Base-by-base conservation (phyloP, 495 filamentous ascomycete species). In the Cryomyces minteri region DNA sequence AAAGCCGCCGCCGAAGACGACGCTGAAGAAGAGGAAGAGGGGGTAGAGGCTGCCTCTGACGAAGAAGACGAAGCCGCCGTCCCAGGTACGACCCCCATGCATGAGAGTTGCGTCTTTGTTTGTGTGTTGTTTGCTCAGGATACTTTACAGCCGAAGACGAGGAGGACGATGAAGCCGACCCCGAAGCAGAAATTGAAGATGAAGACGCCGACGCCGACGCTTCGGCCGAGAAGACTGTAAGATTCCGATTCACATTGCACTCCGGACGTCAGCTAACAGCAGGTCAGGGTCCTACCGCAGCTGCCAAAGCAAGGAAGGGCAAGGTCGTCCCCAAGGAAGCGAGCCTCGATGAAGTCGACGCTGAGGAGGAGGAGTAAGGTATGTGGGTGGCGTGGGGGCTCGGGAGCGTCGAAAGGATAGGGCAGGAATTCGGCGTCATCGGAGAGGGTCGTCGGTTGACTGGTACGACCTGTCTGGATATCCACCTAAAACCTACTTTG, bases 321-420 rank as follows among this genome's bases (percentile, higher is more conserved):
- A 51, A 44, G 6, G 45, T 18, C 0, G 47, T 50, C 14, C 48
- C 51, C 5, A 56, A 52, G 48, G 49, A 55, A 44, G 53, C 51
- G 31, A 47, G 53, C 48, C 51, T 54, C 18, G 46, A 51, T 14
- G 56, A 54, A 31, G 56, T 54, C 10, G 56, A 57, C 12, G 58
- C 57, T 10, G 54, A 54, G 39, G 54, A 57, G 9, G 46, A 54
- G 5, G 45, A 47, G 25, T 37, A 37, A 37, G 34, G 18, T 25
- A 25, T 25, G 18, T 25, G 18, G 18, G 18, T 25, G 18, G 18
- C 18, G 18, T 25, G 18, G 18, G 18, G 18, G 18, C 18, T 25
- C 18, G 18, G 18, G 1, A 25, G 2, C 2, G 18, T 25, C 18
- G 18, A 25, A 25, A 25, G 18, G 18, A 25, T 25, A 25, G 18